Conservation (phyloP, 1,139 yeast species). For the Geotrichum fermentans region DNA sequence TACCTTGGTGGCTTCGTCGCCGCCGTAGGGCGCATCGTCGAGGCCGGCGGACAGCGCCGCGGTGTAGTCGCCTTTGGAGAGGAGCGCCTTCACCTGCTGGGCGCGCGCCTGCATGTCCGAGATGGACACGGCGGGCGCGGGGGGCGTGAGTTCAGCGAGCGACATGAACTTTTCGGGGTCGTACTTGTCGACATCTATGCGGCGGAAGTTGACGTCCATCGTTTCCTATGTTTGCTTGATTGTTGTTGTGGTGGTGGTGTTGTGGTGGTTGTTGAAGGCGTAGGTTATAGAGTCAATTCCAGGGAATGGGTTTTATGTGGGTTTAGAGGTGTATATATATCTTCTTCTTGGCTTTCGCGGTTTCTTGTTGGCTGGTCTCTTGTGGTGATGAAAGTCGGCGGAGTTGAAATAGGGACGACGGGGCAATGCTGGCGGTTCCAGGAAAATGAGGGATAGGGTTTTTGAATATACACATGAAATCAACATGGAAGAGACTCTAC, state of each 20-base stretch:
- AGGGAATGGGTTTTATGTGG: too few relatives aligned
- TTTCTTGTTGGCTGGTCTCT: too few relatives aligned
- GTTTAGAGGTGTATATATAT: too few relatives aligned
- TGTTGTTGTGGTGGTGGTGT: background rate
- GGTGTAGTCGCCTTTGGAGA: constrained; percentile 67
- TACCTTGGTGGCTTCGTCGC: constrained; percentile 53
- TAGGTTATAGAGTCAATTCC: too few relatives aligned
- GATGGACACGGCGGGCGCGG: constrained; percentile 41
- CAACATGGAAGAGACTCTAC: too few relatives aligned
- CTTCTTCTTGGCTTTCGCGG: too few relatives aligned
- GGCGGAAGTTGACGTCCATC: constrained; percentile 44
- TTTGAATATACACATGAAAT: too few relatives aligned
- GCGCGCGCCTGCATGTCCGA: constrained; percentile 54
- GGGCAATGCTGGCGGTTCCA: too few relatives aligned
- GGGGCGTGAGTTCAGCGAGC: constrained; percentile 60
- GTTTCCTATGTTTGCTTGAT: background rate
- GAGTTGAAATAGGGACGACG: too few relatives aligned
- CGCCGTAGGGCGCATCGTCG: constrained; percentile 77
- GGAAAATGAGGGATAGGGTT: too few relatives aligned
- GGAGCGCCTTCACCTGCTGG: constrained; percentile 54
- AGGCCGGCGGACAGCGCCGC: constrained; percentile 64
- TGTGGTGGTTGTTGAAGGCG: too few relatives aligned
- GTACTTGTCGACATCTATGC: constrained; percentile 86
- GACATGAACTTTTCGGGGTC: constrained; percentile 75
- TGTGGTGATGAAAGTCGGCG: too few relatives aligned